Evolutionary conservation across 495 filamentous ascomycete genomes (phyloP), one percentile per base, ranked within the genome.

Genomic region (Aspergillus baeticus): DNA sequence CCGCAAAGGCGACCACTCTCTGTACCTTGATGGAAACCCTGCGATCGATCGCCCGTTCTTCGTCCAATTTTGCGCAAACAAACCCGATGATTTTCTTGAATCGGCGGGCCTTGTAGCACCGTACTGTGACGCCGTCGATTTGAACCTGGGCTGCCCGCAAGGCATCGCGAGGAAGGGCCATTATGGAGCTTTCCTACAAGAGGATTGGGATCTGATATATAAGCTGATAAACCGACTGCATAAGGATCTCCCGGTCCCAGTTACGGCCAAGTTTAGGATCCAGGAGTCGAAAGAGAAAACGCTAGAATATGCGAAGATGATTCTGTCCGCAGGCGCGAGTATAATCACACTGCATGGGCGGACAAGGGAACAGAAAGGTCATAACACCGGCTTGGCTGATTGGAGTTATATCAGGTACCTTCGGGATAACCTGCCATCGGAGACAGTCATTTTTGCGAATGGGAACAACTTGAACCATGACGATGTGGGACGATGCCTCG

Each of bases 101-200:
- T 92, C 93, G 2, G 93, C 93, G 3, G 76, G 80, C 20, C 77
- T 87, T 47, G 91, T 90, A 0, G 82, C 85, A 3, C 88, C 89
- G 0, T 88, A 89, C 72, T 96, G 92, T 67, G 94, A 99, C 65
- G 94, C 92, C 2, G 89, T 99, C 8, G 95, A 99, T 68, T 75
- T 99, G 59, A 99, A 99, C 67, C 81, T 99, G 1, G 94, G 94
- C n/a, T 99, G 94, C 75, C 94, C 94, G 2, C 94, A 99, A 65
- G 92, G 92, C 2, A 99, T 99, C 54, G 94, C 94, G 31, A 81
- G 81, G 61, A 89, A 85, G 63, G 94, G 94, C 5, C 86, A 89
- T 63, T 99, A 99, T 64, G 94, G 94, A 8, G 86, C 92, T 10
- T 98, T 96, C 64, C 72, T 99, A 37, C 94, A 99, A 65, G 94